Evolutionary conservation across 2,329 filamentous ascomycete genomes (phyloP).

Genomic region (Alternaria hordeiaustralica): DNA sequence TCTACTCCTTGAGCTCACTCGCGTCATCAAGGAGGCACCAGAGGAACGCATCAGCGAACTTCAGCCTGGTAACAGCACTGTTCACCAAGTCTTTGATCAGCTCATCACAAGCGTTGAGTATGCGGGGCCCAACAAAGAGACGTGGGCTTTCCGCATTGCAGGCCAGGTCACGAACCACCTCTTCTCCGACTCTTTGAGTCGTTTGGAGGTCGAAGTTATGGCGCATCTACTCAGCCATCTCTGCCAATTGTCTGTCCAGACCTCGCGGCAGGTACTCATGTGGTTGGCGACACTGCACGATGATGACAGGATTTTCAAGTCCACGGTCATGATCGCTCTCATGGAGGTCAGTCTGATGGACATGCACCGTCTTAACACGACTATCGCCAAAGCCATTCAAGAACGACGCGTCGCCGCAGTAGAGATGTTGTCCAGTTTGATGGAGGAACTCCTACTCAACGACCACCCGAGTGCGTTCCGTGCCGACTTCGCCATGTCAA

Average conservation of each 20-base stretch:
- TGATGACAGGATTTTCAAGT: slow-evolving; percentile 66
- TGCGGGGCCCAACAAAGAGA: slow-evolving; percentile 62
- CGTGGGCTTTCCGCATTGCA: slow-evolving; percentile 62
- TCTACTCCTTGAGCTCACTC: slow-evolving; percentile 64
- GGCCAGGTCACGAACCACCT: slow-evolving; percentile 63
- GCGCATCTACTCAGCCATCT: slow-evolving; percentile 66
- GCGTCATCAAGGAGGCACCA: slow-evolving; percentile 61
- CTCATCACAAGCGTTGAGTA: slow-evolving; percentile 61
- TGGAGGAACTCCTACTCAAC: slow-evolving; percentile 79
- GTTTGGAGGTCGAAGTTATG: slow-evolving; percentile 68
- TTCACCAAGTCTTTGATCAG: slow-evolving; percentile 66
- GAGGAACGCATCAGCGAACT: slow-evolving; percentile 67
- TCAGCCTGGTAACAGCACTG: slow-evolving; percentile 56
- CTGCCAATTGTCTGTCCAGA: slow-evolving; percentile 65
- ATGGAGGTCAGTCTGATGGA: slow-evolving; percentile 67
- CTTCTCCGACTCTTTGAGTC: slow-evolving; percentile 61
- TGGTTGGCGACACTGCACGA: slow-evolving; percentile 62
- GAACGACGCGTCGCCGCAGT: slow-evolving; percentile 75
- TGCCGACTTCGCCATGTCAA: slow-evolving; percentile 82
- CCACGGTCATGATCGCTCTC: slow-evolving; percentile 65
- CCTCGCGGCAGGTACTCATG: slow-evolving; percentile 61
- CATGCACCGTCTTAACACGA: slow-evolving; percentile 64
- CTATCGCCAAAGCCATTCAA: slow-evolving; percentile 74
- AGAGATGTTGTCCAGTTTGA: slow-evolving; percentile 78
- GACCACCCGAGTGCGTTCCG: slow-evolving; percentile 79